These are phyloP conservation scores for Nelumbo lutea DNA, from an alignment of 164 flowering plant species.

Conservation along the genomic window DNA sequence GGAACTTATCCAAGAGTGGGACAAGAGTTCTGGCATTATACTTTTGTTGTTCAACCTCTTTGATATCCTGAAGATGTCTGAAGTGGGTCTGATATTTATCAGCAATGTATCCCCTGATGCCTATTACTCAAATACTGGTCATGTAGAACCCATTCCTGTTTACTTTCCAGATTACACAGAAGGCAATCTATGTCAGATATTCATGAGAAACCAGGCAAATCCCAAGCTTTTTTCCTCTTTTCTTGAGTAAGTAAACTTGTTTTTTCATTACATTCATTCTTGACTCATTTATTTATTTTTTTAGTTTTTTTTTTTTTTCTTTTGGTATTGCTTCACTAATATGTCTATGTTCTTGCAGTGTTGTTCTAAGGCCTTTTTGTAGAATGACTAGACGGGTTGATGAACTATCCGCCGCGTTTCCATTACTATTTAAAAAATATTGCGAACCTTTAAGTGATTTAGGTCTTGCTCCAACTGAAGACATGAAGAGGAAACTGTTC, in stretches of 20 bases:
- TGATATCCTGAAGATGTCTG: slow-evolving; percentile 66
- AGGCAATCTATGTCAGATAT: slow-evolving; percentile 65
- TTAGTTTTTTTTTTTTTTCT: neutral
- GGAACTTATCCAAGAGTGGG: slow-evolving; percentile 82
- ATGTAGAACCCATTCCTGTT: slow-evolving; percentile 56
- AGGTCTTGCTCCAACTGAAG: slow-evolving; percentile 46
- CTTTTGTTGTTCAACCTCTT: slow-evolving; percentile 62
- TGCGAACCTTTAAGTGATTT: slow-evolving; percentile 66
- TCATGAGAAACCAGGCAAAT: slow-evolving; percentile 60
- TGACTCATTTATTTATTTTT: neutral
- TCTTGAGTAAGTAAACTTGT: slow-evolving; percentile 60
- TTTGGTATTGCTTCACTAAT: neutral
- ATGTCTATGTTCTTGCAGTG: slow-evolving; percentile 36
- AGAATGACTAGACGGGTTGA: slow-evolving; percentile 70
- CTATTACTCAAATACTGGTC: slow-evolving; percentile 56
- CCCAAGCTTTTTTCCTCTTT: slow-evolving; percentile 71
- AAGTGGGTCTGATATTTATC: slow-evolving; percentile 74
- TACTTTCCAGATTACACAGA: slow-evolving; percentile 73
- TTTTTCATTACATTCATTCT: neutral
- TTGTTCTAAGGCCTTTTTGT: slow-evolving; percentile 65
- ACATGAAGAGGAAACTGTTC: slow-evolving; percentile 65
- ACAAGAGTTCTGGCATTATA: slow-evolving; percentile 55
- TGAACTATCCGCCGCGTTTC: slow-evolving; percentile 59
- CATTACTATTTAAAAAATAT: slow-evolving; percentile 53
- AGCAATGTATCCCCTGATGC: slow-evolving; percentile 70